Conservation (phyloP, 495 filamentous ascomycete genomes). For the Immersiella caudata region DNA sequence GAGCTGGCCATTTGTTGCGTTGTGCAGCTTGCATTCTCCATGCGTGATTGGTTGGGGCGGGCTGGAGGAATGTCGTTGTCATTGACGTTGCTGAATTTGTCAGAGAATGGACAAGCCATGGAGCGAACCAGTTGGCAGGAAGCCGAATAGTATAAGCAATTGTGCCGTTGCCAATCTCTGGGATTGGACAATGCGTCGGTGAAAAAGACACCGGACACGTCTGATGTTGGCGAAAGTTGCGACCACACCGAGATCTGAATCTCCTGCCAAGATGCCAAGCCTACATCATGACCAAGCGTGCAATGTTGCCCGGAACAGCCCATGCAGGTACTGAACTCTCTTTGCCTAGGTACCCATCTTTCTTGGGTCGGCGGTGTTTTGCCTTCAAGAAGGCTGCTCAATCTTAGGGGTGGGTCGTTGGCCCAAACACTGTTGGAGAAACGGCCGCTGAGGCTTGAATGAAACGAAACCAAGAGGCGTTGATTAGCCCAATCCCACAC, state of each 20-base stretch:
- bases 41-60: neutral
- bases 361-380: neutral
- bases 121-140: neutral
- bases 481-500: neutral
- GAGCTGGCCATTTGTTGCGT: neutral
- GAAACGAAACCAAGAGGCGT: neutral
- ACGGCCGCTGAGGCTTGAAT: neutral
- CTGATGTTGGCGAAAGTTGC: no score
- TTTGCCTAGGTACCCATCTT: neutral
- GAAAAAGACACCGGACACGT: no score
- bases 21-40: neutral
- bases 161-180: neutral
- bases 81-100: neutral
- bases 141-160: neutral
- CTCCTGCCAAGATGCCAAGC: slow-evolving; percentile 6
- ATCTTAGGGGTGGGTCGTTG: no score
- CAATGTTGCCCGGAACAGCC: neutral
- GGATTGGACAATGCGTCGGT: no score
- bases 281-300: neutral
- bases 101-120: neutral
- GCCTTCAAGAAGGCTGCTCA: neutral
- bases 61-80: neutral
- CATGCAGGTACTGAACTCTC: slow-evolving; percentile 1
- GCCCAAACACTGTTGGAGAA: neutral
- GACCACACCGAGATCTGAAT: neutral